phyloP scores from a whole-genome alignment of 768 basidiomycete genomes.

The Pleurotus salmoneostramineus region DNA sequence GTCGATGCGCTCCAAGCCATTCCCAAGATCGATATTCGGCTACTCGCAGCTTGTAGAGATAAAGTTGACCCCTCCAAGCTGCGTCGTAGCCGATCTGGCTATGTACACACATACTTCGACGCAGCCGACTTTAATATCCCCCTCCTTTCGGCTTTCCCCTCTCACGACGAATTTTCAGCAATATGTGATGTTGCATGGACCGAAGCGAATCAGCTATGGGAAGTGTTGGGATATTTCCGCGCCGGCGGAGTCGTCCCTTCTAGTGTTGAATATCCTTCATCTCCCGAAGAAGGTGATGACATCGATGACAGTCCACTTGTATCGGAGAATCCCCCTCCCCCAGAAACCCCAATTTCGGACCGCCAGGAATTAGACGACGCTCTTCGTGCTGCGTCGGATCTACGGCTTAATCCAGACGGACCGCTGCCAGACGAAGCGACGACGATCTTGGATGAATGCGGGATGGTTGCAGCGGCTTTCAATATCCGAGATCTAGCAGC shows the following conservation, averaged over 20 bases:
- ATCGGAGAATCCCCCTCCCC: too few relatives aligned
- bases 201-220: slow-evolving; percentile 14
- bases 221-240: slow-evolving; percentile 13
- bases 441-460: neutral
- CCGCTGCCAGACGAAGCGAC: neutral
- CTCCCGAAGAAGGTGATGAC: neutral
- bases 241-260: neutral
- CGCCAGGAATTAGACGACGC: neutral
- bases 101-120: slow-evolving; percentile 17
- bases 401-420: neutral
- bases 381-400: neutral
- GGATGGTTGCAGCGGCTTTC: neutral
- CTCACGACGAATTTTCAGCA: slow-evolving; percentile 14
- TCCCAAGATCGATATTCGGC: slow-evolving; percentile 14
- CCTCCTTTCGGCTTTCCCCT: slow-evolving; percentile 15
- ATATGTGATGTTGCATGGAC: slow-evolving; percentile 10
- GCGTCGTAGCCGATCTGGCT: slow-evolving; percentile 9
- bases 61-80: slow-evolving; percentile 15
- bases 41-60: slow-evolving; percentile 6
- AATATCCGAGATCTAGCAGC: neutral
- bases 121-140: slow-evolving; percentile 13
- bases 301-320: too few relatives aligned
- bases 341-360: neutral
- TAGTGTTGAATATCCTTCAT: neutral
- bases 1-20: slow-evolving; percentile 15